phyloP scores from a whole-genome alignment of 176 grass and related monocot species.

The Bonia amplexicaulis region DNA sequence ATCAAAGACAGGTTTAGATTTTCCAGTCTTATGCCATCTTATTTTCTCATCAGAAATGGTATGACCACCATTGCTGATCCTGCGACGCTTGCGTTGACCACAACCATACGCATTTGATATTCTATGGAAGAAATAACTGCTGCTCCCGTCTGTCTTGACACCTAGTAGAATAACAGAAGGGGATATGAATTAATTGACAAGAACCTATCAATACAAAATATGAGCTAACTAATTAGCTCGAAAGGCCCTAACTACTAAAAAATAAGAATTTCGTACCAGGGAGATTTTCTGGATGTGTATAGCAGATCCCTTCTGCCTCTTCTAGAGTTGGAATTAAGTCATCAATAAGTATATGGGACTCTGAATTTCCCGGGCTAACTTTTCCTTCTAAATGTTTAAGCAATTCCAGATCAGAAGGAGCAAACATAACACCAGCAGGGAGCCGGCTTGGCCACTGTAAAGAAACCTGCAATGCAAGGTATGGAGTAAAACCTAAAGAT shows the following conservation, averaged over 20 bases:
- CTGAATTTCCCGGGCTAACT: conserved; percentile 23
- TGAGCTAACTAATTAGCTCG: neutral
- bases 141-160: conserved; percentile 62
- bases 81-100: conserved; percentile 63
- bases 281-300: conserved; percentile 86
- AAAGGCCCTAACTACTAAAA: neutral
- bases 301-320: conserved; percentile 63
- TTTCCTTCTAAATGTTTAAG: conserved; percentile 73
- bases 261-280: conserved; percentile 50
- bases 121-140: conserved; percentile 70
- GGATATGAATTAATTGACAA: neutral
- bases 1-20: conserved; percentile 38
- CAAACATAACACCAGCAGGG: conserved; percentile 73
- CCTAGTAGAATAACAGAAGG: conserved; percentile 32
- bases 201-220: neutral
- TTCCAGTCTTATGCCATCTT: conserved; percentile 82
- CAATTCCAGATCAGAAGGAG: conserved; percentile 59
- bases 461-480: conserved; percentile 45
- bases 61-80: conserved; percentile 9
- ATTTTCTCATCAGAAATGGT: neutral
- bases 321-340: conserved; percentile 68
- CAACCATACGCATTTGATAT: conserved; percentile 62
- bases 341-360: conserved; percentile 44
- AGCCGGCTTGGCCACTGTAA: conserved; percentile 47
- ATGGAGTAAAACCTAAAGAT: neutral